These are phyloP conservation scores for Trypanosoma theileri DNA, from an alignment of 208 protist genomes.

Conservation along the genomic window DNA sequence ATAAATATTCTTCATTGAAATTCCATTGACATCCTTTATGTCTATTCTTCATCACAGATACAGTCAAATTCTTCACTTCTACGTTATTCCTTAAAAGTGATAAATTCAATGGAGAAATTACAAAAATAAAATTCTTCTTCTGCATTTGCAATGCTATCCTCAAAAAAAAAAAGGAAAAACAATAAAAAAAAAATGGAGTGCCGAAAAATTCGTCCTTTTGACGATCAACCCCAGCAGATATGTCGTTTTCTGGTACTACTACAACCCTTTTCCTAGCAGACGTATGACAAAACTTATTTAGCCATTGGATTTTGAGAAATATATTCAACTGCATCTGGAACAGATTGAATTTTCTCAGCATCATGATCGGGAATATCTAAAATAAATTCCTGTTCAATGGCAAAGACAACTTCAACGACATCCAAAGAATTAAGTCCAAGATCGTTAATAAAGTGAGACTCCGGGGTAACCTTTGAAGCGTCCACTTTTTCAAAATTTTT, in stretches of 20 bases:
- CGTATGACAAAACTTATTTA: slow-evolving; percentile 70
- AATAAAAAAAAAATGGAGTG: background rate
- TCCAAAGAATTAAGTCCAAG: slow-evolving; percentile 95
- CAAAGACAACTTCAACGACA: slow-evolving; percentile 95
- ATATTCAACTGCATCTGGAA: slow-evolving; percentile 93
- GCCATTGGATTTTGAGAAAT: slow-evolving; percentile 94
- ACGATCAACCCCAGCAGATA: background rate
- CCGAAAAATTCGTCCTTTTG: background rate
- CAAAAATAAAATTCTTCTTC: background rate
- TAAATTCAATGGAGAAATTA: background rate
- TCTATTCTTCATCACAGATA: background rate
- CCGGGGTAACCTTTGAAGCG: slow-evolving; percentile 87
- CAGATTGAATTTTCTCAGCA: slow-evolving; percentile 94
- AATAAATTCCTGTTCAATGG: slow-evolving; percentile 95
- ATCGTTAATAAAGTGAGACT: slow-evolving; percentile 95
- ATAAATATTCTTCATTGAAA: too few relatives aligned
- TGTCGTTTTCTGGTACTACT: slow-evolving; percentile 1
- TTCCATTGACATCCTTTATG: background rate
- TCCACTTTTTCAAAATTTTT: slow-evolving; percentile 97
- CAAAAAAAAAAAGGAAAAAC: background rate
- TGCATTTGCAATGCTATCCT: background rate
- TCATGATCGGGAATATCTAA: slow-evolving; percentile 96
- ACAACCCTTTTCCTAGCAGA: background rate
- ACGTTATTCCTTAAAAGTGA: background rate
- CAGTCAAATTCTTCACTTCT: background rate